A percentile compares a stretch with the other conserved stretches of the same genome.
phyloP scores from a whole-genome alignment of 306 rosid species.

The Prunus mira region DNA sequence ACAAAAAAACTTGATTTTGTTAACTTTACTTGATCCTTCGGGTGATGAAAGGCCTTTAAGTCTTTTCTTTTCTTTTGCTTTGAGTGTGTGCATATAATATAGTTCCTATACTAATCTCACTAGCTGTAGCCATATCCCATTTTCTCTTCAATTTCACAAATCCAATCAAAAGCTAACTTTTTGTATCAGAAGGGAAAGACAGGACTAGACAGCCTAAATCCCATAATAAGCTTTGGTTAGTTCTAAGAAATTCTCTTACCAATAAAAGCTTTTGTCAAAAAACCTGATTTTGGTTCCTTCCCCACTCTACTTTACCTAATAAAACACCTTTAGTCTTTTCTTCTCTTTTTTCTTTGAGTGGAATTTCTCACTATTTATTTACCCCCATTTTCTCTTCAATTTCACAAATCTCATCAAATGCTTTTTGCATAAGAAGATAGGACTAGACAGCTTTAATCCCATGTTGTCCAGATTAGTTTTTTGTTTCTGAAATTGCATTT shows the following conservation, averaged over 20 bases:
- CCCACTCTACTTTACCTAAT: neutral
- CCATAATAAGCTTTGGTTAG: conserved; percentile 5
- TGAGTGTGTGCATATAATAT: no score
- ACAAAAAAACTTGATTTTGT: neutral
- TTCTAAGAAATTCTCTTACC: conserved; percentile 20
- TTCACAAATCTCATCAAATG: conserved; percentile 17
- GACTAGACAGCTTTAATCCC: conserved; percentile 13
- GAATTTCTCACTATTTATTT: neutral
- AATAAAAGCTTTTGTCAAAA: conserved; percentile 13
- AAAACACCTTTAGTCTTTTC: conserved; percentile 15
- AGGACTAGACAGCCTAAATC: conserved; percentile 11
- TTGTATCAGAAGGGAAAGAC: neutral
- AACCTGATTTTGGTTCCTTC: conserved; percentile 14
- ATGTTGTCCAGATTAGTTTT: neutral
- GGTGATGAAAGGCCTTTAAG: neutral
- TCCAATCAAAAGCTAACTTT: conserved; percentile 16
- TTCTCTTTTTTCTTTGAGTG: conserved; percentile 16
- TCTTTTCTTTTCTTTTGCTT: no score
- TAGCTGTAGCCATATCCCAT: neutral
- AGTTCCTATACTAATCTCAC: neutral
- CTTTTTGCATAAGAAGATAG: conserved; percentile 5
- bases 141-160: conserved; percentile 19
- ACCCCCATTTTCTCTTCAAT: conserved; percentile 11
- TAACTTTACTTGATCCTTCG: neutral
- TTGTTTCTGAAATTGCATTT: neutral